Evolutionary conservation across 1,139 yeast genomes (phyloP).

Genomic region (Candida tetrigidarum): DNA sequence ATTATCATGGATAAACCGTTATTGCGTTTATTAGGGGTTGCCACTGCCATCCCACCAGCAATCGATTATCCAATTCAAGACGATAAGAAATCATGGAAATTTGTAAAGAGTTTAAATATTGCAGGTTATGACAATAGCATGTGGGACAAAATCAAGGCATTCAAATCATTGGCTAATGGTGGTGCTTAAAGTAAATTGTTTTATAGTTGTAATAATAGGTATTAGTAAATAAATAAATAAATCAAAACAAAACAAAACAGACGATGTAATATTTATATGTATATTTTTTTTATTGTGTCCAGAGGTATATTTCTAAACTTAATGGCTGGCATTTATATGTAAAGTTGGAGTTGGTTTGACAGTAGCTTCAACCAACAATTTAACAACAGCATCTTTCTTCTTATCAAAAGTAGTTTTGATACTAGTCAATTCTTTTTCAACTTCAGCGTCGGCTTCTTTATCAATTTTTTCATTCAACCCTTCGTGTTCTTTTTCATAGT

Average conservation of each 20-base stretch:
- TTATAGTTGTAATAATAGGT: not conserved
- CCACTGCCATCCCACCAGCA: conserved; percentile 83
- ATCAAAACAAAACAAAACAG: not conserved
- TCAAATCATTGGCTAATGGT: conserved; percentile 43
- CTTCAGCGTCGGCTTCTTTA: conserved; percentile 69
- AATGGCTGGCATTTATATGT: conserved; percentile 68
- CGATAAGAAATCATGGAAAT: conserved; percentile 83
- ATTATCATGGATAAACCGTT: conserved; percentile 84
- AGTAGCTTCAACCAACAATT: conserved; percentile 80
- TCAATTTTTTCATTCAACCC: conserved; percentile 71
- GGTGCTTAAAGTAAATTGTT: conserved; percentile 12
- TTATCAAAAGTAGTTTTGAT: conserved; percentile 66
- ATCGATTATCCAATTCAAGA: conserved; percentile 89
- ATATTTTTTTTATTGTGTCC: not conserved
- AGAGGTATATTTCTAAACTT: not conserved
- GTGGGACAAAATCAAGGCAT: conserved; percentile 61
- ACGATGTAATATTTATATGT: not conserved
- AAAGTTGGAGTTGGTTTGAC: conserved; percentile 78
- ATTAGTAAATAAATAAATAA: not conserved
- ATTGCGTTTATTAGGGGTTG: conserved; percentile 57
- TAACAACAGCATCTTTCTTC: conserved; percentile 71
- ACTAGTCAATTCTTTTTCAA: conserved; percentile 59
- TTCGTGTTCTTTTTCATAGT: conserved; percentile 69
- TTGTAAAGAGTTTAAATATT: conserved; percentile 77
- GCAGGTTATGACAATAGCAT: conserved; percentile 83